A percentile compares a stretch with the other conserved stretches of the same genome.
phyloP scores from a whole-genome alignment of 2,329 filamentous ascomycete species.

The Aphanoascus verrucosus region DNA sequence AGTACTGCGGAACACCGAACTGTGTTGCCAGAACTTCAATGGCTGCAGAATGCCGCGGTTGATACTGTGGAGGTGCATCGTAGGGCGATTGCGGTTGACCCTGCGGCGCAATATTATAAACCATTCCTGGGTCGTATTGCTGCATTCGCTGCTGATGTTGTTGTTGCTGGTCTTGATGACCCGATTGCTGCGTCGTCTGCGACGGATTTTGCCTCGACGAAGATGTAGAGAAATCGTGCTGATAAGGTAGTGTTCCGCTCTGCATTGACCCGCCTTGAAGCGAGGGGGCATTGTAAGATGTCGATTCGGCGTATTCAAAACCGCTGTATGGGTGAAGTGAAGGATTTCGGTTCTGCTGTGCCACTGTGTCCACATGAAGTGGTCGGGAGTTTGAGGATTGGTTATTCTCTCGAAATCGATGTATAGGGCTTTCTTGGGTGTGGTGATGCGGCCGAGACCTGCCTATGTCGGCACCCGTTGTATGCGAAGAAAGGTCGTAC shows the following conservation, averaged over 20 bases:
- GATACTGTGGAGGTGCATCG: constrained; percentile 64
- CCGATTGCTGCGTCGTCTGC: constrained; percentile 19
- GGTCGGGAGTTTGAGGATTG: constrained; percentile 25
- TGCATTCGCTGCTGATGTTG: constrained; percentile 42
- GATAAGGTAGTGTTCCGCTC: constrained; percentile 51
- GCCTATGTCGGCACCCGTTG: constrained; percentile 34
- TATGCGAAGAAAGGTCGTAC: constrained; percentile 59
- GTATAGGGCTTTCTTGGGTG: constrained; percentile 40
- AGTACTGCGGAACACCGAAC: constrained; percentile 65
- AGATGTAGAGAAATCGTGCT: constrained; percentile 50
- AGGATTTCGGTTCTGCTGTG: constrained; percentile 28
- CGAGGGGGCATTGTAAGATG: constrained; percentile 46
- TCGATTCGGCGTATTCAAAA: constrained; percentile 48
- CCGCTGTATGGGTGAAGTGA: constrained; percentile 33
- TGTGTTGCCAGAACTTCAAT: constrained; percentile 64
- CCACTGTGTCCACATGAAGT: constrained; percentile 21
- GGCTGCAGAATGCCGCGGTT: constrained; percentile 61
- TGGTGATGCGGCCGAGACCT: constrained; percentile 45
- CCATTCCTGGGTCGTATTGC: constrained; percentile 54
- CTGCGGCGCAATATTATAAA: constrained; percentile 66
- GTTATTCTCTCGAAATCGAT: constrained; percentile 28
- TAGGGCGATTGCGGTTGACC: constrained; percentile 54
- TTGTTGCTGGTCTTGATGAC: constrained; percentile 42
- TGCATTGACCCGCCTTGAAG: constrained; percentile 38
- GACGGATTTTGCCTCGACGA: constrained; percentile 20